These are phyloP conservation scores for Agastache rugosa DNA, from an alignment of 257 asterid genomes.

Conservation along the genomic window DNA sequence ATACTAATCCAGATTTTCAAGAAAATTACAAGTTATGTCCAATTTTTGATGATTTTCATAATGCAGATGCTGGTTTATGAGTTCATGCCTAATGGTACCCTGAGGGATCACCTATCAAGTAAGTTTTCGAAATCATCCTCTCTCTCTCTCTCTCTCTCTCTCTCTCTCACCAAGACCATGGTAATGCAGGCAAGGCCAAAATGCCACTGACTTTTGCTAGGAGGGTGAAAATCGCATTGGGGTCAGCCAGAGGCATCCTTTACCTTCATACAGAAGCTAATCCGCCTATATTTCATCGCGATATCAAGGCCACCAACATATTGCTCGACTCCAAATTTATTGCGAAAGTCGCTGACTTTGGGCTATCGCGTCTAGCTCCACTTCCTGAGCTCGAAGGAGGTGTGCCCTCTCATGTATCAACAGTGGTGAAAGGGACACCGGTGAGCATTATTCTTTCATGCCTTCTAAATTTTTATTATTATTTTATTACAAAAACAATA, in stretches of 20 bases:
- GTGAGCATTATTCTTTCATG: conserved; percentile 51
- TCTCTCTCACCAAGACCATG: not conserved
- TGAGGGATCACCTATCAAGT: conserved; percentile 93
- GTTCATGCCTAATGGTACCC: conserved; percentile 86
- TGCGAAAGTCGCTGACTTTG: conserved; percentile 97
- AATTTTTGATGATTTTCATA: conserved; percentile 31
- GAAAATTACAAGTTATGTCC: not conserved
- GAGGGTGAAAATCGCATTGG: conserved; percentile 79
- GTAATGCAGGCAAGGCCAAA: conserved; percentile 65
- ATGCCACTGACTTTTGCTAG: conserved; percentile 61
- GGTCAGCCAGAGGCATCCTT: conserved; percentile 89
- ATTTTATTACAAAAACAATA: not conserved
- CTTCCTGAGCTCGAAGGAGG: conserved; percentile 83
- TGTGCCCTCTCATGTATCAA: conserved; percentile 79
- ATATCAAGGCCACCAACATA: conserved; percentile 93
- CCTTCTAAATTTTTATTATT: not conserved
- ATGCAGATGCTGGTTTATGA: conserved; percentile 96
- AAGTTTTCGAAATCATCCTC: conserved; percentile 20
- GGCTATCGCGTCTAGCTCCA: conserved; percentile 91
- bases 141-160: not conserved
- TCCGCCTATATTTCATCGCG: conserved; percentile 99
- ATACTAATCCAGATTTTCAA: not conserved
- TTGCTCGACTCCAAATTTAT: conserved; percentile 71
- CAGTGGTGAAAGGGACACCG: conserved; percentile 98
- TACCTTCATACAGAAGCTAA: conserved; percentile 96